These are phyloP conservation scores for Leccinum insigne DNA, from an alignment of 1,284 basidiomycete species.

Conservation along the genomic window DNA sequence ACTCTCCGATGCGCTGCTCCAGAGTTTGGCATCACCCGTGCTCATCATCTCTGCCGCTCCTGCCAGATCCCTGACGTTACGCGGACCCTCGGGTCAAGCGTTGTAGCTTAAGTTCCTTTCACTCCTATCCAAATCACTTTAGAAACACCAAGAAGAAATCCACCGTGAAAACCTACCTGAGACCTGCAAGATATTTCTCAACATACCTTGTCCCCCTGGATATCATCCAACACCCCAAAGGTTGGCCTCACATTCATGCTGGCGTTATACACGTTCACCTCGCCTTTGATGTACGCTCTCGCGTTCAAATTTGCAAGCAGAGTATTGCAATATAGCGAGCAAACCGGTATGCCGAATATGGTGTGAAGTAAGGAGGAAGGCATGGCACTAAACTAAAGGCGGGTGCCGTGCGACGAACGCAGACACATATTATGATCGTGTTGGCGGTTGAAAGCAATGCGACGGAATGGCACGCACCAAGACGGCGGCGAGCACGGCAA, in stretches of 20 bases:
- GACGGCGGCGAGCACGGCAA: slow-evolving; percentile 9
- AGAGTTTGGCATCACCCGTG: too few relatives aligned
- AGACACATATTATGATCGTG: not conserved
- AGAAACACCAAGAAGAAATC: too few relatives aligned
- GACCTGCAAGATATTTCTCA: not conserved
- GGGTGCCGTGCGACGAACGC: not conserved
- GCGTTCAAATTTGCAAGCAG: not conserved
- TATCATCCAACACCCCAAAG: too few relatives aligned
- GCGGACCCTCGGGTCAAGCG: too few relatives aligned
- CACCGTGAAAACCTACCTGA: too few relatives aligned
- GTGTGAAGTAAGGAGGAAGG: not conserved
- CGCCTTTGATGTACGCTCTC: not conserved
- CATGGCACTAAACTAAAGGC: not conserved
- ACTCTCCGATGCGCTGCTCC: too few relatives aligned
- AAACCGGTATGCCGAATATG: not conserved
- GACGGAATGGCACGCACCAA: slow-evolving; percentile 9
- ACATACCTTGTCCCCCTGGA: too few relatives aligned
- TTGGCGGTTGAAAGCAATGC: not conserved
- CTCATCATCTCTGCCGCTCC: too few relatives aligned
- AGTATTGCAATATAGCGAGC: not conserved
- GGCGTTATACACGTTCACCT: not conserved
- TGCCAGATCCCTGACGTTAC: too few relatives aligned
- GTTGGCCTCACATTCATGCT: not conserved
- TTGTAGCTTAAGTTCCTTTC: too few relatives aligned
- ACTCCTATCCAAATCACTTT: too few relatives aligned